Evolutionary conservation across 257 asterid genomes (phyloP).

Genomic region (Craterostigma plantagineum): DNA sequence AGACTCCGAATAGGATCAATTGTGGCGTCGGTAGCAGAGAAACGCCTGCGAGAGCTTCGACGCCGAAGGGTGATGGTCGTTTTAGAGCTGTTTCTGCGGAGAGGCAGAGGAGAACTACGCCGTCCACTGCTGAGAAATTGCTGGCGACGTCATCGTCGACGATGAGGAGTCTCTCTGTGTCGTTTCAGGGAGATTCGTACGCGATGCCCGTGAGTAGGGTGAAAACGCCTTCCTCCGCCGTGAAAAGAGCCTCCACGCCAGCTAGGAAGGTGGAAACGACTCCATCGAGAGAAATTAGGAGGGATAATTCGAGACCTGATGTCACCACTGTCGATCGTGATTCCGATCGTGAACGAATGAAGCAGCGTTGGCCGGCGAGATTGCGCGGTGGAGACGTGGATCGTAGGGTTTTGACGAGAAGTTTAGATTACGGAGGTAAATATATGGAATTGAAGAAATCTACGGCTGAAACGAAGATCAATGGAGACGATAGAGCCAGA

Average conservation of each 20-base stretch:
- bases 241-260: conserved; percentile 23
- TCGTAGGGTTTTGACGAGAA: conserved; percentile 34
- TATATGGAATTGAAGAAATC: conserved; percentile 24
- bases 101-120: conserved; percentile 17
- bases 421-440: conserved; percentile 45
- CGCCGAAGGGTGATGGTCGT: conserved; percentile 22
- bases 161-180: conserved; percentile 52
- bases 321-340: no score
- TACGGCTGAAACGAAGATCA: conserved; percentile 14
- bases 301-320: conserved; percentile 33
- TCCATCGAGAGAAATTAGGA: conserved; percentile 35
- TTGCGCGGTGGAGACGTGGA: conserved; percentile 24
- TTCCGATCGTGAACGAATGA: conserved; percentile 22
- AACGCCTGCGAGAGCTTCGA: conserved; percentile 7
- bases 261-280: conserved; percentile 28
- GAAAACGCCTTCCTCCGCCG: conserved; percentile 33
- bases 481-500: conserved; percentile 15
- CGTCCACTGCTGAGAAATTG: conserved; percentile 38
- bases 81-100: conserved; percentile 27
- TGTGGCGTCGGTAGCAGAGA: conserved; percentile 14
- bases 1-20: conserved; percentile 32
- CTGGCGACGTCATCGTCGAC: conserved; percentile 21
- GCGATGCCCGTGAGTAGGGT: conserved; percentile 35
- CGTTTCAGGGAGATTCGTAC: conserved; percentile 75
- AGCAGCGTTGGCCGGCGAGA: conserved; percentile 76